Percentiles rank a stretch among this genome's conserved stretches.
phyloP scores from a whole-genome alignment of 495 filamentous ascomycete genomes.

The Pyronema omphalodes region DNA sequence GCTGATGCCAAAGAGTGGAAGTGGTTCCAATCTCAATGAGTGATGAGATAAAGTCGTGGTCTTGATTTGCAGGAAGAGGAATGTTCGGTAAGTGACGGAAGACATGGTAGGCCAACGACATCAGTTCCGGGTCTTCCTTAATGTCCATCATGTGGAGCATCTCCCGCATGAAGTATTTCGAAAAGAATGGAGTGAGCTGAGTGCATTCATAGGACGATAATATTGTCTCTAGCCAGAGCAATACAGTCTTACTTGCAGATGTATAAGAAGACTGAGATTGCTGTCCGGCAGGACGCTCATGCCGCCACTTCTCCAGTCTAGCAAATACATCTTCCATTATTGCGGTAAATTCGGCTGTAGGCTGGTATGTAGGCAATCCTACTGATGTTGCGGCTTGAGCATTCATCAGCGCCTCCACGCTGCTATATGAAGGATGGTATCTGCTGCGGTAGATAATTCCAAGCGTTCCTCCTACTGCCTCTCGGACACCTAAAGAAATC shows the following conservation, averaged over 20 bases:
- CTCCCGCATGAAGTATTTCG: slow-evolving; percentile 69
- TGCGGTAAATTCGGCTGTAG: slow-evolving; percentile 50
- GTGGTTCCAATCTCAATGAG: slow-evolving; percentile 78
- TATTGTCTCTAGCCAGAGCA: slow-evolving; percentile 86
- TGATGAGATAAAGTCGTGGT: slow-evolving; percentile 61
- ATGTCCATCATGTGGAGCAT: slow-evolving; percentile 99
- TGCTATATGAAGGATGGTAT: slow-evolving; percentile 79
- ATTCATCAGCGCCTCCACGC: slow-evolving; percentile 55
- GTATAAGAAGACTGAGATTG: slow-evolving; percentile 91
- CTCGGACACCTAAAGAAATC: slow-evolving; percentile 40
- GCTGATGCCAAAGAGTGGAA: slow-evolving; percentile 87
- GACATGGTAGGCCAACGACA: slow-evolving; percentile 87
- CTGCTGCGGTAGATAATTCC: slow-evolving; percentile 72
- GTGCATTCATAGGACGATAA: slow-evolving; percentile 85
- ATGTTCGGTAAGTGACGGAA: slow-evolving; percentile 95
- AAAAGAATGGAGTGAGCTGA: slow-evolving; percentile 79
- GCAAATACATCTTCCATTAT: slow-evolving; percentile 62
- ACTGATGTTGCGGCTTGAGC: slow-evolving; percentile 69
- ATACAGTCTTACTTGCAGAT: slow-evolving; percentile 83
- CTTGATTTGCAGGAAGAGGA: slow-evolving; percentile 71
- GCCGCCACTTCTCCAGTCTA: slow-evolving; percentile 71
- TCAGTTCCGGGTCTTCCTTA: slow-evolving; percentile 92
- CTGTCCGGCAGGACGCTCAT: slow-evolving; percentile 66
- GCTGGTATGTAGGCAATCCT: slow-evolving; percentile 65
- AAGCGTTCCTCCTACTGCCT: slow-evolving; percentile 80